Conservation (phyloP, 495 filamentous ascomycete species). For the Apiosordaria backusii region DNA sequence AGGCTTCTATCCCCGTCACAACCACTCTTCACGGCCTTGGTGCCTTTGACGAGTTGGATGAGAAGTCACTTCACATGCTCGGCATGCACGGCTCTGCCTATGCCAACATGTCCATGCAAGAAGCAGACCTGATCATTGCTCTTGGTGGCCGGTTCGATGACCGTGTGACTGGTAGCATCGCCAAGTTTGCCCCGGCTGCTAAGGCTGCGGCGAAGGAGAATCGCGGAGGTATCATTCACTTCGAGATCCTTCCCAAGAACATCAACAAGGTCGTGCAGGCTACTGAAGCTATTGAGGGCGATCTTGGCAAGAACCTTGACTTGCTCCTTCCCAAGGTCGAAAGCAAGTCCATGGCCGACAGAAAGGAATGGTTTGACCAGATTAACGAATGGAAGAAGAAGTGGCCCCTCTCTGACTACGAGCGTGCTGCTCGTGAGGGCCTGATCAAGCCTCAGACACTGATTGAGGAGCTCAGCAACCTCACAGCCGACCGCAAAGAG, state of each 20-base stretch:
- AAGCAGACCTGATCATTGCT: slow-evolving; percentile 73
- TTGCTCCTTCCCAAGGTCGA: slow-evolving; percentile 68
- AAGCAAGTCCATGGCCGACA: slow-evolving; percentile 49
- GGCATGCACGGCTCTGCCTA: slow-evolving; percentile 80
- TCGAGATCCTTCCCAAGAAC: slow-evolving; percentile 81
- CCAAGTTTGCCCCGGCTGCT: slow-evolving; percentile 66
- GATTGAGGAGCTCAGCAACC: slow-evolving; percentile 74
- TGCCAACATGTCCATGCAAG: slow-evolving; percentile 76
- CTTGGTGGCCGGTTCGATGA: slow-evolving; percentile 76
- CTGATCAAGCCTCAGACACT: slow-evolving; percentile 86
- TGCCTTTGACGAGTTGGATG: slow-evolving; percentile 72
- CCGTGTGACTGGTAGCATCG: slow-evolving; percentile 62
- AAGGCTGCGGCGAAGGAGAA: slow-evolving; percentile 63
- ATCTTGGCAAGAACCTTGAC: slow-evolving; percentile 66
- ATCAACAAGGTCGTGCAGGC: slow-evolving; percentile 85
- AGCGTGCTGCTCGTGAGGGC: slow-evolving; percentile 62
- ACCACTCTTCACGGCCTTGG: slow-evolving; percentile 76
- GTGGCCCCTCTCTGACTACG: slow-evolving; percentile 73
- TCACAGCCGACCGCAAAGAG: slow-evolving; percentile 70
- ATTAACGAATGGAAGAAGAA: slow-evolving; percentile 85
- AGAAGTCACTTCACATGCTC: slow-evolving; percentile 76
- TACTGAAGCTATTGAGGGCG: slow-evolving; percentile 75
- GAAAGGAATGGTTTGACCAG: slow-evolving; percentile 83
- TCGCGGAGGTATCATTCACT: slow-evolving; percentile 75
- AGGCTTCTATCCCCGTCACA: slow-evolving; percentile 71